Evolutionary conservation across 2,329 filamentous ascomycete genomes (phyloP), one percentile per base, ranked within the genome.

Genomic region (Thielaviopsis cerberus): DNA sequence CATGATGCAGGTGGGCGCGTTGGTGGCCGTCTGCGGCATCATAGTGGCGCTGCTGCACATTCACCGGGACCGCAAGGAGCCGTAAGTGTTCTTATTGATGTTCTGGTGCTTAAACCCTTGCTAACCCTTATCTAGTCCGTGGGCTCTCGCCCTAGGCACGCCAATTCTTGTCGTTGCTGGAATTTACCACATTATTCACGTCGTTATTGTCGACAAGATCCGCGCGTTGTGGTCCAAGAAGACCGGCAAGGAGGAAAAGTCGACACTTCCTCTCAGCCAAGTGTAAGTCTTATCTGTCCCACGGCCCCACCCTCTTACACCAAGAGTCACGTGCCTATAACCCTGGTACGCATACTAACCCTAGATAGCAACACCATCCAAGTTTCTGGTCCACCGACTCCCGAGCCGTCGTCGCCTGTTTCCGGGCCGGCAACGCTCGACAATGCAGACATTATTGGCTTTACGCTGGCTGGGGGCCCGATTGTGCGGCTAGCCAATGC

Each of bases 161-260:
- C 79, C 79, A 0, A 77, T 81, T 1, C 70, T 81, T 8, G 78
- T 81, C 26, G 76, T 80, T 54, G 78, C 77, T 4, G 77, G 76
- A 0, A 63, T 79, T 51, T 72, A 76, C 41, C 71, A 78, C 64
- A 67, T 78, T 45, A 66, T 78, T 52, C 73, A 75, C 58, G 69
- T 70, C 56, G 69, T 66, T 61, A 67, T 69, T 8, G 66, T 64
- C 37, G 69, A 68, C 59, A 67, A 68, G 3, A 64, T 74, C 23
- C 68, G 67, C 61, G 68, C 66, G 45, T 62, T 66, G n/a, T 62
- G 57, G 8, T 61, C 62, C 5, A 66, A 65, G 53, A 63, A 64
- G 15, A 62, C 57, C 25, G 61, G 64, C 26, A 62, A 64, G 17
- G 65, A 67, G 6, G 61, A 60, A 10, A 63, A 62, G 24, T 60